Evolutionary conservation across 768 basidiomycete species (phyloP), one percentile per base, ranked within the genome.

Genomic region (Rhizopogon roseolus): DNA sequence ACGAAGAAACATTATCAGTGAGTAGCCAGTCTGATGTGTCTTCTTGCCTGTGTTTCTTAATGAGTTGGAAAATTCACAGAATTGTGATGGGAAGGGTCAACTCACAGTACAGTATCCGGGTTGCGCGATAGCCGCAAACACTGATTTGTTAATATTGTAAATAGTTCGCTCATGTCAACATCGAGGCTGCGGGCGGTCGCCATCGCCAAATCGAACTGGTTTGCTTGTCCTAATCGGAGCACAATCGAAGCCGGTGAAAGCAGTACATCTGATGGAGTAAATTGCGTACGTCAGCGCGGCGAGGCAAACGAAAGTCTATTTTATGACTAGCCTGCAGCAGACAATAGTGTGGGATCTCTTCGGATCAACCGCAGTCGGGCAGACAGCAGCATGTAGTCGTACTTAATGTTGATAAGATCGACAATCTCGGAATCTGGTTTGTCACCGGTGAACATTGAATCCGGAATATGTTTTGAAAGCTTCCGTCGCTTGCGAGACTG

Each of bases 131-230:
- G 72, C 54, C 86, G 82, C 44, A 95, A 69, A 67, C 94, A 97
- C 64, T 91, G 85, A 37, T 73, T 75, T 0, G 93, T 84, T 57
- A 98, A 71, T 57, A 82, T 77, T 40, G 81, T 80, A 64, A 98
- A 96, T 10, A 96, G 62, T 57, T 92, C 88, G 3, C 85, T 83
- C 88, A 98, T 90, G 66, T 97, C 92, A 40, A 93, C 82, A 34
- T 82, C 76, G 40, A 97, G 79, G 42, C 81, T 81, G 34, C 81
- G 79, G 2, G 92, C 94, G 28, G 85, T 81, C 5, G 82, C 70
- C 68, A 96, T 81, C 3, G 96, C 96, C 49, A 81, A 74, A 60
- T 85, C 89, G 69, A 90, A 95, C 58, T 81, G 79, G 57, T 86
- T 90, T 41, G 79, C 73, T 65, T 97, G 90, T 5, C 87, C 84